Evolutionary conservation across 768 basidiomycete genomes (phyloP).

Genomic region (Termitomyces sp.): DNA sequence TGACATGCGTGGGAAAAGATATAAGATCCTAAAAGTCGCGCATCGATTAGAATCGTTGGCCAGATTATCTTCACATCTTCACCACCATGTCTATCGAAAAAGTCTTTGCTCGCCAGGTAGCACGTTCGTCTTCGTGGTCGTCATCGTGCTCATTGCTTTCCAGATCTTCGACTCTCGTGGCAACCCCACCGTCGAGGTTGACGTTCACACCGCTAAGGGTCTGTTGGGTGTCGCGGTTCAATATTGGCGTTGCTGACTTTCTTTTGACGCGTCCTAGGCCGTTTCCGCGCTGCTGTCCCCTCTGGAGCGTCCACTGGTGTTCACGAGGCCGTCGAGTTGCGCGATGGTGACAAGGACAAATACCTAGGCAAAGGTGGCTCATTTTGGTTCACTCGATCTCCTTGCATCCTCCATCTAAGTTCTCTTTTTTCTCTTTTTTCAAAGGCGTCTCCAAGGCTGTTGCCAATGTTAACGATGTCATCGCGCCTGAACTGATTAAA

Average conservation of each 20-base stretch:
- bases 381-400: constrained; percentile 1
- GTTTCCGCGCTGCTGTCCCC: constrained; percentile 92
- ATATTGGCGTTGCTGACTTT: neutral
- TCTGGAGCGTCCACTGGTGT: constrained; percentile 98
- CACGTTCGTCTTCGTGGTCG: constrained; percentile 4
- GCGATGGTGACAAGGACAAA: constrained; percentile 88
- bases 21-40: constrained; percentile 33
- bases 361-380: constrained; percentile 91
- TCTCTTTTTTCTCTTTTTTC: too few species aligned
- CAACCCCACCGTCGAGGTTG: constrained; percentile 96
- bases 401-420: constrained; percentile 6
- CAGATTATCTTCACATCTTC: constrained; percentile 19
- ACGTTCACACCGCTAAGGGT: constrained; percentile 87
- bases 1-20: constrained; percentile 38
- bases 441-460: constrained; percentile 93
- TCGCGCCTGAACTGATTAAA: constrained; percentile 86
- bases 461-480: constrained; percentile 86
- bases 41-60: constrained; percentile 28
- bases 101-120: constrained; percentile 89
- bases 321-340: constrained; percentile 98
- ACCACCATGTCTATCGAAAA: constrained; percentile 85
- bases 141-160: constrained; percentile 13
- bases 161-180: constrained; percentile 99
- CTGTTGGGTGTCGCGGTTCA: constrained; percentile 4
- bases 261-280: constrained; percentile 47